A percentile compares a stretch with the other conserved stretches of the same genome.
Evolutionary conservation across 2,329 filamentous ascomycete species (phyloP).

Genomic region (Beauveria sp.): DNA sequence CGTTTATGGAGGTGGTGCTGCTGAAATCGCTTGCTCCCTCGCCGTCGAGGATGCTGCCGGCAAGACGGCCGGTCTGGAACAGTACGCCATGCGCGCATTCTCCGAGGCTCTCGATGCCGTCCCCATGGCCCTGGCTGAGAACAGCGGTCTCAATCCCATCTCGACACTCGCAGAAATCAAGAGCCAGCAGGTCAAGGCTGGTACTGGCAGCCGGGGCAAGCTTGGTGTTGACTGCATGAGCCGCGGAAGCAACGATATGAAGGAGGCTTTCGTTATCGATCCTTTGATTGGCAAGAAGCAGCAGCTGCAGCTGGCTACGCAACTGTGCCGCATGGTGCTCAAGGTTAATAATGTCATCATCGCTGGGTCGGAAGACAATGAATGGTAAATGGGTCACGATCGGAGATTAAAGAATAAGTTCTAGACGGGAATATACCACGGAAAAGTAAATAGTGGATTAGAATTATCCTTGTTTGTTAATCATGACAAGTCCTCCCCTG

Average conservation of each 20-base stretch:
- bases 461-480: slow-evolving; percentile 2
- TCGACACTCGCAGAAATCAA: slow-evolving; percentile 92
- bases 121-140: slow-evolving; percentile 94
- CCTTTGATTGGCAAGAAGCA: slow-evolving; percentile 97
- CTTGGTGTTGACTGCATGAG: slow-evolving; percentile 98
- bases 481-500: background rate
- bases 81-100: slow-evolving; percentile 98
- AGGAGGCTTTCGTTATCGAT: slow-evolving; percentile 95
- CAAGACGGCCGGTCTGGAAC: slow-evolving; percentile 93
- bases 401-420: background rate
- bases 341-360: slow-evolving; percentile 98
- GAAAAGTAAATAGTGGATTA: slow-evolving; percentile 11
- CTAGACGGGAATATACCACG: slow-evolving; percentile 12
- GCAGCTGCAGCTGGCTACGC: slow-evolving; percentile 91
- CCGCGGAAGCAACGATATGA: slow-evolving; percentile 93
- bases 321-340: slow-evolving; percentile 95
- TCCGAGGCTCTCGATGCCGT: slow-evolving; percentile 88
- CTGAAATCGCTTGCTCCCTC: slow-evolving; percentile 93
- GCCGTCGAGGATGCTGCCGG: slow-evolving; percentile 92
- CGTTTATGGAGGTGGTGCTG: slow-evolving; percentile 93
- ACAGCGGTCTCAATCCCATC: slow-evolving; percentile 92
- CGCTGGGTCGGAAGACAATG: slow-evolving; percentile 76
- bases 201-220: slow-evolving; percentile 41
- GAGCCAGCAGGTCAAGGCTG: slow-evolving; percentile 85
- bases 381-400: slow-evolving; percentile 38